phyloP scores from a whole-genome alignment of 345 rosid species.

The Toxicodendron radicans region DNA sequence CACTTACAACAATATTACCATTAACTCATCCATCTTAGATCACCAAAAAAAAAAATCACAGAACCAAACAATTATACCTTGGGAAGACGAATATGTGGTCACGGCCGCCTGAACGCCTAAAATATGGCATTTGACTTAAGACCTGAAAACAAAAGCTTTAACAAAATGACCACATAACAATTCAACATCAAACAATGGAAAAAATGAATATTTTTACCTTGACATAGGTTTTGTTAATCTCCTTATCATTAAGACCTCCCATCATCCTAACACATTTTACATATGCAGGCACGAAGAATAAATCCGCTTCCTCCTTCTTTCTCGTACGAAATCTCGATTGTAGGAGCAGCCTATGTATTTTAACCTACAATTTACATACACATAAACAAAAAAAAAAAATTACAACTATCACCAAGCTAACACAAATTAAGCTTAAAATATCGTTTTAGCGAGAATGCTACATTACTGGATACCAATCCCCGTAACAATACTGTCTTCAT shows the following conservation, averaged over 20 bases:
- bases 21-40: neutral
- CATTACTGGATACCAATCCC: neutral
- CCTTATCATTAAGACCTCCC: slow-evolving; percentile 94
- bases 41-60: neutral
- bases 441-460: neutral
- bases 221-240: slow-evolving; percentile 81
- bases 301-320: slow-evolving; percentile 79
- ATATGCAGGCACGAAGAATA: slow-evolving; percentile 94
- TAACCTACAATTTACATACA: slow-evolving; percentile 44
- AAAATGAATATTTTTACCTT: slow-evolving; percentile 41
- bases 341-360: slow-evolving; percentile 66
- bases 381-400: neutral
- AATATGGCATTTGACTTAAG: slow-evolving; percentile 89
- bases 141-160: slow-evolving; percentile 41
- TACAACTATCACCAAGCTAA: neutral
- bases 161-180: neutral
- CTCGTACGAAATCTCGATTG: slow-evolving; percentile 70
- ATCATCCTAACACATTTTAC: slow-evolving; percentile 84
- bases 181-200: neutral
- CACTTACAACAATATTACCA: slow-evolving; percentile 2
- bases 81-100: slow-evolving; percentile 94
- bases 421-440: neutral
- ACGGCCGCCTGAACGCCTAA: slow-evolving; percentile 91
- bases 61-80: slow-evolving; percentile 45
- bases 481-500: neutral